Evolutionary conservation across 2,329 filamentous ascomycete species (phyloP), one percentile per base, ranked within the genome.

Genomic region (Pestalotiopsis sp.): DNA sequence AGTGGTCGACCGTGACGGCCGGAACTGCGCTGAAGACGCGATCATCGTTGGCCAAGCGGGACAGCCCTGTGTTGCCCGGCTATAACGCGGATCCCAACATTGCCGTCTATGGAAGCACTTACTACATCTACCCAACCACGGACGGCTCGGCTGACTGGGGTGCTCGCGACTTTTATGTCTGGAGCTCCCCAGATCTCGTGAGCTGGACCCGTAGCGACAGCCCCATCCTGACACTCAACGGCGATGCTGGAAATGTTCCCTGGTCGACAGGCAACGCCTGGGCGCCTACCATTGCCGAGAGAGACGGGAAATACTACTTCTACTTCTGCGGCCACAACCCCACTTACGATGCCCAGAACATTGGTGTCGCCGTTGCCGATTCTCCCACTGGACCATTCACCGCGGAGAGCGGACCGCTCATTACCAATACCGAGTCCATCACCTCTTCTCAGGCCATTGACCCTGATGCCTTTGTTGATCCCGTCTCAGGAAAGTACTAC

Each of bases 241-340:
- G 83, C n/a, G 76, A 78, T 0, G 76, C 74, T 27, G 64, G 83
- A 12, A 85, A 90, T 68, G 84, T 92, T 1, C 88, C 88, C 1
- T 92, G 90, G 90, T 88, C 88, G 0, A 85, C 82, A 1, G 90
- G 90, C 69, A 90, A 91, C 72, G 85, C 90, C 3, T 92, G 90
- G 90, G 90, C 90, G 0, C 90, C 90, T 0, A 88, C 90, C 65
- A 90, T 90, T 2, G 87, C 87, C 1, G 78, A 81, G 63, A 87
- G 87, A 64, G 81, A 87, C 68, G 88, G 87, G 0, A 89, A 88
- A 78, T 92, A 87, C 78, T 91, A 90, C 73, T 86, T 92, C 36
- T 91, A 89, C 77, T 91, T 90, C 77, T 85, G 80, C 49, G 84
- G 84, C 0, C 76, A 85, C 17, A 83, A 83, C 57, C 87, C 88